phyloP scores from a whole-genome alignment of 441 rosid genomes.

The Jatropha podagrica region DNA sequence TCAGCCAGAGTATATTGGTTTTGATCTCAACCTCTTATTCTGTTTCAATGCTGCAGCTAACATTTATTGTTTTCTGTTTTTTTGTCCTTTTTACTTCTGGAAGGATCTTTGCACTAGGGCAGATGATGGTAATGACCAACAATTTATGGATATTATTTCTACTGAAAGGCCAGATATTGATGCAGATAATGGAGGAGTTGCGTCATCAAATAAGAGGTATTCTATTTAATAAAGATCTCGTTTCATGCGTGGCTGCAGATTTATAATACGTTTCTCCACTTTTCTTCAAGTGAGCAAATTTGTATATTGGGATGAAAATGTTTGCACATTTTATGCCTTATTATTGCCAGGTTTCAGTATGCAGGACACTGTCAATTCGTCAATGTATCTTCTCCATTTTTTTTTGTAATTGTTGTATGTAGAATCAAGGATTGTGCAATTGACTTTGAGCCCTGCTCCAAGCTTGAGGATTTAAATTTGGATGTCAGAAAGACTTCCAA shows the following conservation, averaged over 20 bases:
- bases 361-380: constrained; percentile 9
- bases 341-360: constrained; percentile 10
- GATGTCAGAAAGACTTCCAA: constrained; percentile 54
- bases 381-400: constrained; percentile 10
- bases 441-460: constrained; percentile 72
- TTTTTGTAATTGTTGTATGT: constrained; percentile 24
- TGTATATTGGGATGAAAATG: background rate
- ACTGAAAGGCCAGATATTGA: constrained; percentile 30
- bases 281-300: background rate
- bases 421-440: constrained; percentile 46
- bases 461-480: constrained; percentile 76
- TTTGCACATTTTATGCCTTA: background rate
- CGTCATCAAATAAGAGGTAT: constrained; percentile 51
- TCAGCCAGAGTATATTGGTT: background rate
- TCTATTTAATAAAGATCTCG: background rate
- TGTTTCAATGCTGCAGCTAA: constrained; percentile 17
- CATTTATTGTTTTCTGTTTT: constrained; percentile 11
- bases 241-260: background rate
- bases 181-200: constrained; percentile 34
- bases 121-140: constrained; percentile 38
- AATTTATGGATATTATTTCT: constrained; percentile 27
- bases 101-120: constrained; percentile 41
- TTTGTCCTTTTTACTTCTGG: constrained; percentile 18
- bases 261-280: background rate
- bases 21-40: constrained; percentile 2